Evolutionary conservation across 2,329 filamentous ascomycete species (phyloP), one percentile per base, ranked within the genome.

Genomic region (Talaromyces sp.): DNA sequence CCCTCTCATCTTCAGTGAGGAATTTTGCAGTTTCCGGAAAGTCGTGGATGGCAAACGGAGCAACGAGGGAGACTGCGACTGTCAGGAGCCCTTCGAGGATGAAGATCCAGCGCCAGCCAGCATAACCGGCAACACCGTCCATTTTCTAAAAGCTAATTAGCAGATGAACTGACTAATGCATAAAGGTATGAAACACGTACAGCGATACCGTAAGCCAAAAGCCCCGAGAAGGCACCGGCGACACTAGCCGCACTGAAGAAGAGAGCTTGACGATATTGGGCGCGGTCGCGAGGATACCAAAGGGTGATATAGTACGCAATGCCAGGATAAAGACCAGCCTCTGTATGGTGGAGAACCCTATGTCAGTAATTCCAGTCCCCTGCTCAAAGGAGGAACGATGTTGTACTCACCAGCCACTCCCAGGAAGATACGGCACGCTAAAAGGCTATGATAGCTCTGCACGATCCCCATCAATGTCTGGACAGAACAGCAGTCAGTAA

Each of bases 151-250:
- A 5, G 21, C 10, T 17, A 2, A 36, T 31, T 13, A 25, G 11
- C 25, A 36, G 3, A 6, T 19, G 33, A 21, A 33, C 5, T 10
- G 10, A 25, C 11, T 15, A 21, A 17, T 13, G 33, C n/a, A 5
- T 21, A 21, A 10, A 35, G n/a, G 31, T 21, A 13, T 46, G 75
- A 64, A n/a, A 80, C 76, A 15, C 84, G 82, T 37, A 81, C 81
- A 8, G 84, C 84, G 67, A 89, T 86, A 2, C 80, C 83, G 58
- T 84, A 87, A 1, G 84, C 85, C 6, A 87, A 74, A 5, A 84
- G 85, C 2, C 86, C 86, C 0, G 90, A 89, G 68, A 95, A 92
- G 2, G 86, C 87, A 43, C 89, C 93, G 1, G 91, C 90, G 2
- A 96, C 79, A 1, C 86, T 85, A 0, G 85, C 84, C 0, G 77